Evolutionary conservation across 2,329 filamentous ascomycete genomes (phyloP), one percentile per base, ranked within the genome.

Genomic region (Didymella exigua): DNA sequence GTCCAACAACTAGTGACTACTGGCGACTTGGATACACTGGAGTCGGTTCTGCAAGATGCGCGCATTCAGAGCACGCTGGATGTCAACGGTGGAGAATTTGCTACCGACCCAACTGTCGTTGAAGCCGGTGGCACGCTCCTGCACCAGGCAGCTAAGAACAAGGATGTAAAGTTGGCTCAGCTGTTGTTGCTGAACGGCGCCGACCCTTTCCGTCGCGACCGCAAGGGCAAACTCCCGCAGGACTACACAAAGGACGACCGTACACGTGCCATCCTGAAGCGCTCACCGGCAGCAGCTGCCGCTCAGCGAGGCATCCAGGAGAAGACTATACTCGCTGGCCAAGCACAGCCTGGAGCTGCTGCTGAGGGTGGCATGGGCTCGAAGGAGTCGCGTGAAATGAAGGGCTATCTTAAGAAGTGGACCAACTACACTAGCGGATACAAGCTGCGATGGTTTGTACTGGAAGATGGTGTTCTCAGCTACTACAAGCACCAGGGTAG

Each of bases 341-440:
- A 72, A 58, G 82, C 81, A 5, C 77, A 81, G 8, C 79, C 84
- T 23, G 80, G 86, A 14, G 80, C 82, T 9, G 84, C 89, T 61
- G 79, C 84, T 1, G 84, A 86, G 31, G 75, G 75, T 43, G 79
- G 81, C 14, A 75, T 85, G 54, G 89, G 89, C 23, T 89, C 89
- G 14, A 92, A 93, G 63, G 95, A 99, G 70, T 89, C 90, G 16
- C 85, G 93, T 42, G 93, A 98, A 76, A 98, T 99, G 90, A 97
- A 96, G 78, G 95, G 95, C 6, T 99, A 98, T 74, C 81, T 99
- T 52, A 98, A 97, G 78, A 99, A 99, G 75, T 99, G 95, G 95
- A 99, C 95, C 42, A 99, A 99, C 74, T 99, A 99, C 74, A 93
- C 93, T 19, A 93, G 90, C 71, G 95, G 95, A 8, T 99, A 97